A percentile compares a stretch with the other conserved stretches of the same genome.
Evolutionary conservation across 306 rosid genomes (phyloP).

Genomic region (Datisca glomerata): DNA sequence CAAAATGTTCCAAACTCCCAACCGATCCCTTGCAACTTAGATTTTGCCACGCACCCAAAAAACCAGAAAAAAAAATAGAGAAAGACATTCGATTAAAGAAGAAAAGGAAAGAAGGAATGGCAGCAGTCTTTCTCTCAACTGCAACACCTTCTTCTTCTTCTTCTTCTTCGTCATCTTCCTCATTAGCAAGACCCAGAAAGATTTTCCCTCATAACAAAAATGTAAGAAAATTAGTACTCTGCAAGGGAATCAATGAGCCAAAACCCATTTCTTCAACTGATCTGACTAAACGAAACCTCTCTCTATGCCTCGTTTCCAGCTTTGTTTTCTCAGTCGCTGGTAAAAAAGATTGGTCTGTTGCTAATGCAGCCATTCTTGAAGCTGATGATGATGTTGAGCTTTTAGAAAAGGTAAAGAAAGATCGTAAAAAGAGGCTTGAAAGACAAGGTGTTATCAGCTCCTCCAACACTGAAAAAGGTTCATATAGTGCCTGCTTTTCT

Average conservation of each 20-base stretch:
- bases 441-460: conserved; percentile 65
- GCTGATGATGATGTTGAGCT: conserved; percentile 93
- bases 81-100: conserved; percentile 15
- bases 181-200: conserved; percentile 16
- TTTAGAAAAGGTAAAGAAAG: conserved; percentile 66
- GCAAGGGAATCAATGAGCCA: conserved; percentile 31
- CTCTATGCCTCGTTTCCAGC: conserved; percentile 34
- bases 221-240: conserved; percentile 23
- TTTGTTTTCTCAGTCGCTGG: conserved; percentile 40
- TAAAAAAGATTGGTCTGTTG: conserved; percentile 22
- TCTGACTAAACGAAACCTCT: conserved; percentile 53
- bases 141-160: conserved; percentile 34
- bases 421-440: conserved; percentile 85
- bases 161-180: conserved; percentile 19
- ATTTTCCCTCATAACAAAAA: conserved; percentile 19
- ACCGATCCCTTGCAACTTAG: too few relatives aligned
- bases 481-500: not conserved
- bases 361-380: conserved; percentile 83
- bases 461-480: conserved; percentile 72
- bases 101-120: conserved; percentile 31
- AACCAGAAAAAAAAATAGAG: conserved; percentile 10
- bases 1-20: conserved; percentile 27
- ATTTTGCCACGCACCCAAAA: conserved; percentile 27
- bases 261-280: conserved; percentile 12
- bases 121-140: conserved; percentile 54